Conservation (phyloP, 306 rosid species). For the Rosa persica region DNA sequence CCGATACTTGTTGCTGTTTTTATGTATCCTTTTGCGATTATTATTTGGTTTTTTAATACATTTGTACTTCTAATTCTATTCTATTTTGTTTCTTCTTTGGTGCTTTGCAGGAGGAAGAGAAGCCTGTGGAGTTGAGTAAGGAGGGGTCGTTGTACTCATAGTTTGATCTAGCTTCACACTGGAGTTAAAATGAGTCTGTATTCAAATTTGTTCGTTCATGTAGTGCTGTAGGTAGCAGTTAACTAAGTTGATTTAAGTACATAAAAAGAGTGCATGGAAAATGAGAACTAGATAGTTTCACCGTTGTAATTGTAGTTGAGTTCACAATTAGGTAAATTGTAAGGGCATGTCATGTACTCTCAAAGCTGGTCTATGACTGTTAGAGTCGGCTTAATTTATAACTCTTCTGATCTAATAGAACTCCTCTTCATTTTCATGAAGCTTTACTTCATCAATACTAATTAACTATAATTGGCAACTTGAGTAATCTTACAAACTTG, state of each 20-base stretch:
- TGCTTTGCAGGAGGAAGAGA: conserved; percentile 7
- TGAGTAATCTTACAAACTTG: neutral
- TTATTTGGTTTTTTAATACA: neutral
- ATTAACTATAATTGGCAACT: neutral
- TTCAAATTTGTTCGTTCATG: neutral
- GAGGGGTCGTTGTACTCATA: neutral
- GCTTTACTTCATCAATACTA: neutral
- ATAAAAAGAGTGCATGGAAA: neutral
- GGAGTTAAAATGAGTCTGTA: neutral
- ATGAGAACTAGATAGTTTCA: neutral
- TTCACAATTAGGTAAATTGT: neutral
- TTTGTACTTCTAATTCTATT: neutral
- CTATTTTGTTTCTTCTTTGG: conserved; percentile 4
- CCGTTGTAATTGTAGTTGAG: neutral
- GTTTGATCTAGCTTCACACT: neutral
- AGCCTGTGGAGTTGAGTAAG: neutral
- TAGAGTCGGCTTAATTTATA: neutral
- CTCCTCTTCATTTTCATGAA: neutral
- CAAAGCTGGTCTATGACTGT: neutral
- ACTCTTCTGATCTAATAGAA: neutral
- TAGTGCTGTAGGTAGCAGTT: neutral
- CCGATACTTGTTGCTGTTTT: conserved; percentile 32
- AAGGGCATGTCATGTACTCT: neutral
- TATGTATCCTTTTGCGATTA: conserved; percentile 47
- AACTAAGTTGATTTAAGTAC: neutral